Base-by-base conservation (phyloP, 2,329 filamentous ascomycete genomes). In the Tolypocladium album region DNA sequence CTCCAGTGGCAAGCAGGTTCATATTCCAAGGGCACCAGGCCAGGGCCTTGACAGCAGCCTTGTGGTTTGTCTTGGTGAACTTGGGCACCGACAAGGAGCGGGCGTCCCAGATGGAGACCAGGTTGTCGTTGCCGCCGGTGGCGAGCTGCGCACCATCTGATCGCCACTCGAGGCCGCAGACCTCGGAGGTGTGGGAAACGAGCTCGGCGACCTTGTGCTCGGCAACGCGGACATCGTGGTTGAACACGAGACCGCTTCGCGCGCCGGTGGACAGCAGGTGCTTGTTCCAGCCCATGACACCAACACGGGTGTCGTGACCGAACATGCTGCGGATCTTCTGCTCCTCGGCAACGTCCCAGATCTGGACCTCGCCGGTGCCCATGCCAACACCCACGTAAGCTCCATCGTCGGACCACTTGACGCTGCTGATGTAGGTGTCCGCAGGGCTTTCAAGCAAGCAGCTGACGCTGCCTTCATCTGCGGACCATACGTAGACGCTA, bases 31-130 rank as follows among this genome's bases (percentile, higher is more conserved):
- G 94, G 82, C 94, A 99, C 94, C 94, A 99, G 64, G 92, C 89
- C 55, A 99, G 85, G 61, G 94, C 94, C 85, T 99, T 99, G 78
- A 99, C 92, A 53, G 94, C 94, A 60, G 94, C 94, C 77, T 94
- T 94, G 83, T 99, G 94, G 83, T 99, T 99, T 71, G 93, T 96
- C 87, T 99, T 99, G 77, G 92, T 94, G 82, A 97, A 97, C 79
- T 97, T 97, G 74, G 94, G 94, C 12, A 95, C 92, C 22, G 86
- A 87, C 62, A 99, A 83, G 11, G 91, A 94, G 57, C 94, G 91
- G 60, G 94, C 93, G 75, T 99, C 94, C 94, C 94, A 99, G 78
- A 99, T 99, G 69, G 90, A 95, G 66, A 99, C 94, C 59, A 99
- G 83, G 82, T 99, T 99, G 83, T 99, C 94, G 71, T 99, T 99